Evolutionary conservation across 2,329 filamentous ascomycete species (phyloP).

Genomic region (Falciphora oryzae): DNA sequence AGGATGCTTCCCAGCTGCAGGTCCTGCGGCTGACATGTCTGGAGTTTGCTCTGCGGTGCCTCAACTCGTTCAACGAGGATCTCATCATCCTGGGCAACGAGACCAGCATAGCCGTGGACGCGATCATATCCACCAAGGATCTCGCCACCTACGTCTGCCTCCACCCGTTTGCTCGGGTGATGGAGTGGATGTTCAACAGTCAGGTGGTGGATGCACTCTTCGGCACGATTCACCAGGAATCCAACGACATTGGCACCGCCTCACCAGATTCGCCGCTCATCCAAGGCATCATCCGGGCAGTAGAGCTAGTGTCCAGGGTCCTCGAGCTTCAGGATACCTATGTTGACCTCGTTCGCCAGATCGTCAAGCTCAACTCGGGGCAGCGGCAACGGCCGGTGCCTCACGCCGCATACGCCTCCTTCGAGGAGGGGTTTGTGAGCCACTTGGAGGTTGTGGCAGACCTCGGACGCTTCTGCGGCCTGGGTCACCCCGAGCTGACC

Average conservation of each 20-base stretch:
- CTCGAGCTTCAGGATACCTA: slow-evolving; percentile 89
- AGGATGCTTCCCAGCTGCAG: slow-evolving; percentile 62
- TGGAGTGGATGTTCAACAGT: slow-evolving; percentile 98
- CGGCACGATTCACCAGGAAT: slow-evolving; percentile 69
- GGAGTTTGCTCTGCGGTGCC: slow-evolving; percentile 71
- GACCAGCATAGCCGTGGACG: slow-evolving; percentile 69
- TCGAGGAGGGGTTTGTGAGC: slow-evolving; percentile 85
- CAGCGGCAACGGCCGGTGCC: slow-evolving; percentile 57
- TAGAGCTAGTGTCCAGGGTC: slow-evolving; percentile 77
- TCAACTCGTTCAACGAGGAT: slow-evolving; percentile 90
- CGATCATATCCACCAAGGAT: slow-evolving; percentile 66
- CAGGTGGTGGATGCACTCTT: slow-evolving; percentile 78
- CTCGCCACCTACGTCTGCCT: slow-evolving; percentile 75
- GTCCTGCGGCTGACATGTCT: slow-evolving; percentile 76
- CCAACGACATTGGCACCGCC: slow-evolving; percentile 65
- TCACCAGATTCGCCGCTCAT: slow-evolving; percentile 76
- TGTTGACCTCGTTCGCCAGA: slow-evolving; percentile 76
- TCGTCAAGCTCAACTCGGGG: slow-evolving; percentile 62
- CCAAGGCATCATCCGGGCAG: slow-evolving; percentile 68
- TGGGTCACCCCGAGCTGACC: slow-evolving; percentile 74
- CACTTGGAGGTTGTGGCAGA: slow-evolving; percentile 75
- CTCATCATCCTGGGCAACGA: slow-evolving; percentile 79
- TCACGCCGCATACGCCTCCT: slow-evolving; percentile 74
- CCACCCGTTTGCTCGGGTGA: slow-evolving; percentile 88
- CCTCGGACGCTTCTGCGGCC: slow-evolving; percentile 79